Evolutionary conservation across 2,329 filamentous ascomycete species (phyloP).

Genomic region (Onygenales sp.): DNA sequence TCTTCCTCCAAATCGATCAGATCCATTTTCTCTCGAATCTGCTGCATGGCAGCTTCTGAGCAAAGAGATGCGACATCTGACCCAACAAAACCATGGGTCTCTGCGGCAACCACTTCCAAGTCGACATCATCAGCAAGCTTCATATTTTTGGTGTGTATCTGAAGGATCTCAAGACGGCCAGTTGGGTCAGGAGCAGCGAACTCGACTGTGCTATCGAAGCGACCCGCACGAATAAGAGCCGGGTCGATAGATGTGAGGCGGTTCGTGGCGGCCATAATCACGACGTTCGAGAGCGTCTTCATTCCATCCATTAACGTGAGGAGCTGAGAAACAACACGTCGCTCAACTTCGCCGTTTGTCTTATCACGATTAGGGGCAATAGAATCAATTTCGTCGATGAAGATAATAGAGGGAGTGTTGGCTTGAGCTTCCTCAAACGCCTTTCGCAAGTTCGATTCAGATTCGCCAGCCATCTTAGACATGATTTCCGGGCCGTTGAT

Average conservation of each 20-base stretch:
- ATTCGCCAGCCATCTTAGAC: constrained; percentile 99
- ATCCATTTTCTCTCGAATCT: constrained; percentile 99
- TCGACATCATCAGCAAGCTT: constrained; percentile 96
- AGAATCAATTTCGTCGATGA: constrained; percentile 98
- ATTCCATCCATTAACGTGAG: constrained; percentile 98
- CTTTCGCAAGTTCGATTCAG: constrained; percentile 94
- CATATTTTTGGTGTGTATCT: constrained; percentile 99
- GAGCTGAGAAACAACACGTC: constrained; percentile 94
- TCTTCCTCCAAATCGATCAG: constrained; percentile 98
- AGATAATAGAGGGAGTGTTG: constrained; percentile 98
- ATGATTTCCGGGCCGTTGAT: constrained; percentile 99
- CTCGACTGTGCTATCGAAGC: constrained; percentile 98
- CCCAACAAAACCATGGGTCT: constrained; percentile 98
- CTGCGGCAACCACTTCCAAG: constrained; percentile 88
- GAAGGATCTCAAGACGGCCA: constrained; percentile 94
- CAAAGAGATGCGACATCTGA: constrained; percentile 97
- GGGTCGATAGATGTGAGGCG: constrained; percentile 98
- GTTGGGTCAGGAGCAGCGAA: constrained; percentile 97
- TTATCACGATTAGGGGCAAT: constrained; percentile 99
- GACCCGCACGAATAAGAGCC: constrained; percentile 91
- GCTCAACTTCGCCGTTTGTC: constrained; percentile 98
- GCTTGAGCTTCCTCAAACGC: constrained; percentile 99
- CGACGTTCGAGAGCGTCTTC: constrained; percentile 97
- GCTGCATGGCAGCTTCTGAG: constrained; percentile 98
- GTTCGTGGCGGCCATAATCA: constrained; percentile 99